Conservation (phyloP, 1,139 yeast species). For the Suhomyces choctaworum region DNA sequence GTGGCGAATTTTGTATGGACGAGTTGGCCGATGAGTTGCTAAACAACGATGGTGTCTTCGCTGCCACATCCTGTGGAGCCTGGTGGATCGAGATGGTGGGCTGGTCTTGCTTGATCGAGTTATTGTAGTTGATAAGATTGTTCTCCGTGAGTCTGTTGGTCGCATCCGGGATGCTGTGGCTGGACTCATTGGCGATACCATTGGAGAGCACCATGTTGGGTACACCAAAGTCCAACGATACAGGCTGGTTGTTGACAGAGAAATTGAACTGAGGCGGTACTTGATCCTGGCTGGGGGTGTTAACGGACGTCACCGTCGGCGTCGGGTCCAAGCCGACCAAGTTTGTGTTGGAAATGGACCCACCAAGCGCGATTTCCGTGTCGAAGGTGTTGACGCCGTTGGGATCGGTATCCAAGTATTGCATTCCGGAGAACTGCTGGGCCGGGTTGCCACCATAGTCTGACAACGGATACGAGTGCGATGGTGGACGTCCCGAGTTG, state of each 20-base stretch:
- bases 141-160: slow-evolving; percentile 28
- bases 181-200: slow-evolving; percentile 25
- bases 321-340: slow-evolving; percentile 18
- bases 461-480: slow-evolving; percentile 5
- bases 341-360: slow-evolving; percentile 42
- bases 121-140: slow-evolving; percentile 23
- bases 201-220: slow-evolving; percentile 3
- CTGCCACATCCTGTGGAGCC: slow-evolving; percentile 37
- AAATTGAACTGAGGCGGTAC: slow-evolving; percentile 16
- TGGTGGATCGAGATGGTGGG: slow-evolving; percentile 32
- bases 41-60: slow-evolving; percentile 46
- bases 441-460: slow-evolving; percentile 4
- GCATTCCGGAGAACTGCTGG: slow-evolving; percentile 3
- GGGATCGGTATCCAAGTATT: slow-evolving; percentile 14
- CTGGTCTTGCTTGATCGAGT: slow-evolving; percentile 17
- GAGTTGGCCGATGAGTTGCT: slow-evolving; percentile 43
- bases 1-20: slow-evolving; percentile 26
- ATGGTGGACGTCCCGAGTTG: slow-evolving; percentile 15
- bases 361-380: slow-evolving; percentile 43
- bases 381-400: slow-evolving; percentile 25
- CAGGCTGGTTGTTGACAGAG: slow-evolving; percentile 16
- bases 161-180: slow-evolving; percentile 19
- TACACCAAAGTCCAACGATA: slow-evolving; percentile 10
- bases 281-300: slow-evolving; percentile 3
- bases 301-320: not conserved